These are phyloP conservation scores for Phylloporus sp. DNA, from an alignment of 768 basidiomycete species.

Conservation along the genomic window DNA sequence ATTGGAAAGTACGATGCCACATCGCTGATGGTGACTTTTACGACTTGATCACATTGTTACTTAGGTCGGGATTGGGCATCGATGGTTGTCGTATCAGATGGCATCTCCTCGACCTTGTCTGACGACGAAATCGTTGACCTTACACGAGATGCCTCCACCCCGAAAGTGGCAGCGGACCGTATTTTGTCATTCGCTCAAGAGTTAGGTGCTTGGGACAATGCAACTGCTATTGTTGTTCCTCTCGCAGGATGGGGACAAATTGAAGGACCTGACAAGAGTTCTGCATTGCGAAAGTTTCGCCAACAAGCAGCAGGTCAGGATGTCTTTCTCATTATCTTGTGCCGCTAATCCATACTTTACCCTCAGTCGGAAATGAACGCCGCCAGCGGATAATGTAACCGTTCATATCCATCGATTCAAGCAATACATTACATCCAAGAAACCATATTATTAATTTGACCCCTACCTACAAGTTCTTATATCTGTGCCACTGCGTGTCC, in stretches of 20 bases:
- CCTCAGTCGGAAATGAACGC: constrained; percentile 57
- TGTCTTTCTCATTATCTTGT: not conserved
- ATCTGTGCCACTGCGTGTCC: constrained; percentile 87
- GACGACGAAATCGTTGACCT: constrained; percentile 95
- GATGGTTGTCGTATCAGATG: constrained; percentile 88
- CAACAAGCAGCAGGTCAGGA: constrained; percentile 54
- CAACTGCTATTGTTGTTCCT: constrained; percentile 86
- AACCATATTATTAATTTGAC: not conserved
- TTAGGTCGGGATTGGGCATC: constrained; percentile 82
- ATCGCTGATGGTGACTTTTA: not conserved
- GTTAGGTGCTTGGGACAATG: constrained; percentile 79
- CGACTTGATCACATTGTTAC: not conserved
- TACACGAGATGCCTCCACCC: constrained; percentile 63
- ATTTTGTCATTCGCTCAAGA: constrained; percentile 88
- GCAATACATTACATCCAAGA: constrained; percentile 1
- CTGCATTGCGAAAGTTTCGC: constrained; percentile 78
- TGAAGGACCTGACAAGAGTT: constrained; percentile 74
- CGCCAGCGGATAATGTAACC: constrained; percentile 55
- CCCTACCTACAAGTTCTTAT: constrained; percentile 28
- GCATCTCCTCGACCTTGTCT: constrained; percentile 84
- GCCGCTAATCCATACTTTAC: constrained; percentile 2
- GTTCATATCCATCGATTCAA: not conserved
- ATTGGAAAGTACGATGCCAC: constrained; percentile 53
- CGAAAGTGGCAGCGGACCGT: constrained; percentile 72
- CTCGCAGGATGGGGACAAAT: constrained; percentile 88